phyloP scores from a whole-genome alignment of 805 yeast species.

The Lipomyces starkeyi region DNA sequence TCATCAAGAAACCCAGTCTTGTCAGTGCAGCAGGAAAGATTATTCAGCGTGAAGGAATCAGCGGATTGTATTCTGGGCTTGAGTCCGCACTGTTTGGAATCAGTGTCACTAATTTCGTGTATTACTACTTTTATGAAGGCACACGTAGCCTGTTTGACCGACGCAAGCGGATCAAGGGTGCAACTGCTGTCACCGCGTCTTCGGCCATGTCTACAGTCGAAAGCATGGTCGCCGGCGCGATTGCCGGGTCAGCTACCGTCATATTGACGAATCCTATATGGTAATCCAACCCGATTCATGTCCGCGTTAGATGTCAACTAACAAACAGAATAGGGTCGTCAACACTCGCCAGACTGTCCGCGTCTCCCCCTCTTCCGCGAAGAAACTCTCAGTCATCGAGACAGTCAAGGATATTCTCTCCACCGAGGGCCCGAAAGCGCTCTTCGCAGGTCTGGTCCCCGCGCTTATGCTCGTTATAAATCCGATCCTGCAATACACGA shows the following conservation, averaged over 20 bases:
- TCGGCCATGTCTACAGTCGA: constrained; percentile 60
- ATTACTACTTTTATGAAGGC: constrained; percentile 88
- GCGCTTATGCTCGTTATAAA: constrained; percentile 84
- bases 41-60: constrained; percentile 62
- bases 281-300: constrained; percentile 50
- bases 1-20: constrained; percentile 35
- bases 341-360: constrained; percentile 84
- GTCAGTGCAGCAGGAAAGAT: constrained; percentile 56
- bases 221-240: constrained; percentile 76
- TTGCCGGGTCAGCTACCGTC: constrained; percentile 87
- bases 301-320: neutral
- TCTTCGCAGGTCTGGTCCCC: constrained; percentile 86
- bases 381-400: constrained; percentile 55
- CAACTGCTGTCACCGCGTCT: constrained; percentile 43
- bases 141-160: constrained; percentile 47
- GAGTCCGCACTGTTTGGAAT: constrained; percentile 89
- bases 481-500: constrained; percentile 90
- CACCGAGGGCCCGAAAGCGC: constrained; percentile 71
- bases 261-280: constrained; percentile 86
- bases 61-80: constrained; percentile 81
- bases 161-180: constrained; percentile 39
- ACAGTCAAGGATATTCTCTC: constrained; percentile 67
- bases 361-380: constrained; percentile 42
- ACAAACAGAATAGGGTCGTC: constrained; percentile 53
- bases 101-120: constrained; percentile 82